phyloP scores from a whole-genome alignment of 2,329 filamentous ascomycete genomes.

The Claviceps quebecensis region DNA sequence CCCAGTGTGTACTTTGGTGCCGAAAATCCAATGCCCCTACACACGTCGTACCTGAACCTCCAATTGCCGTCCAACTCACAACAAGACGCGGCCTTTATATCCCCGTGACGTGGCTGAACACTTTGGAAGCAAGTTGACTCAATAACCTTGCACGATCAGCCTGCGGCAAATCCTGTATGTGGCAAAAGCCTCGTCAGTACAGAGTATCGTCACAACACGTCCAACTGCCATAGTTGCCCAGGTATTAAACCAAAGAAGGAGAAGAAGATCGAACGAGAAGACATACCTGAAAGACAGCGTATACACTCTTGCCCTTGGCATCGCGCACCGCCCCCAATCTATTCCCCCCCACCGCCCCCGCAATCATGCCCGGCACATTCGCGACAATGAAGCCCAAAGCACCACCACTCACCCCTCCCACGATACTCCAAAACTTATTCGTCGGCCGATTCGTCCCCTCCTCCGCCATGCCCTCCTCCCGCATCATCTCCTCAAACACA shows the following conservation, averaged over 20 bases:
- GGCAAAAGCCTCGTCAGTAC: neutral
- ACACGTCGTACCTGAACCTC: neutral
- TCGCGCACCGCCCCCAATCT: slow-evolving; percentile 81
- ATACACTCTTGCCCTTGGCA: slow-evolving; percentile 87
- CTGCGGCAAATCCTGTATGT: slow-evolving; percentile 60
- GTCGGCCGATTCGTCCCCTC: slow-evolving; percentile 45
- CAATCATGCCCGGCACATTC: slow-evolving; percentile 78
- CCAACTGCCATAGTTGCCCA: too few species aligned
- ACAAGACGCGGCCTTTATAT: slow-evolving; percentile 1
- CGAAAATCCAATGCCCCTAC: neutral
- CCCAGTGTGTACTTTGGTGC: too few species aligned
- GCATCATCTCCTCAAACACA: slow-evolving; percentile 80
- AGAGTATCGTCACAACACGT: neutral
- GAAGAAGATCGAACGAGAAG: neutral
- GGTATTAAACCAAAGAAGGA: neutral
- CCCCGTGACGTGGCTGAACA: slow-evolving; percentile 68
- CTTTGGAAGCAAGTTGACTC: slow-evolving; percentile 70
- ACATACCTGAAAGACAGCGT: slow-evolving; percentile 60
- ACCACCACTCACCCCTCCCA: slow-evolving; percentile 77
- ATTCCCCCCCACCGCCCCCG: slow-evolving; percentile 86
- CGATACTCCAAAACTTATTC: slow-evolving; percentile 69
- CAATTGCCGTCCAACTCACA: neutral
- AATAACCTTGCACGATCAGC: slow-evolving; percentile 68
- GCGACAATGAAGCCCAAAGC: slow-evolving; percentile 90
- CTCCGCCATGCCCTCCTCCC: slow-evolving; percentile 72